phyloP scores from a whole-genome alignment of 2,329 filamentous ascomycete species.

The Knufia fluminis region DNA sequence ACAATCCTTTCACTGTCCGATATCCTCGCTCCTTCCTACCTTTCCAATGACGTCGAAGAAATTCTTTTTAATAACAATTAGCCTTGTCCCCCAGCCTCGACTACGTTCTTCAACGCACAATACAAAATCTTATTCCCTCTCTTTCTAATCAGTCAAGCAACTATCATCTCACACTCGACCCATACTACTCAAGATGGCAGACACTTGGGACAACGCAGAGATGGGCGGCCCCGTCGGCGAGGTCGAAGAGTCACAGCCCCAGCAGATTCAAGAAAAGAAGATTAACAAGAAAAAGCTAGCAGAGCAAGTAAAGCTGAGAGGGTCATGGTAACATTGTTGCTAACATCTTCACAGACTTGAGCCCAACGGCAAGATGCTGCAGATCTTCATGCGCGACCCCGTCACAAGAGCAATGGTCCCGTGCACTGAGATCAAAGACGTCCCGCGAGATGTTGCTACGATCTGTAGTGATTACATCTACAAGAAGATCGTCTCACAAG shows the following conservation, averaged over 20 bases:
- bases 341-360: not conserved
- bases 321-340: not conserved
- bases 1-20: no score
- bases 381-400: not conserved
- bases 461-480: slow-evolving; percentile 2
- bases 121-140: no score
- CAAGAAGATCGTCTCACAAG: not conserved
- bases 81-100: no score
- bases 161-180: not conserved
- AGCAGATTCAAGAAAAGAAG: not conserved
- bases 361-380: not conserved
- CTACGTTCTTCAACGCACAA: no score
- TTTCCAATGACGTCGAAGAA: no score
- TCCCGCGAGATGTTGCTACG: slow-evolving; percentile 5
- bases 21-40: no score
- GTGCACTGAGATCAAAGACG: slow-evolving; percentile 1
- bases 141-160: not conserved
- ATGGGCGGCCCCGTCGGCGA: not conserved
- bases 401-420: not conserved
- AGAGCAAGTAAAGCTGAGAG: not conserved
- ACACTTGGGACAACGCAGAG: not conserved
- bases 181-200: slow-evolving; percentile 1
- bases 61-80: no score
- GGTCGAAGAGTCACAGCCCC: not conserved
- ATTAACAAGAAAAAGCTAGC: slow-evolving; percentile 8